Evolutionary conservation across 2,329 filamentous ascomycete species (phyloP).

Genomic region (Apiospora hydei): DNA sequence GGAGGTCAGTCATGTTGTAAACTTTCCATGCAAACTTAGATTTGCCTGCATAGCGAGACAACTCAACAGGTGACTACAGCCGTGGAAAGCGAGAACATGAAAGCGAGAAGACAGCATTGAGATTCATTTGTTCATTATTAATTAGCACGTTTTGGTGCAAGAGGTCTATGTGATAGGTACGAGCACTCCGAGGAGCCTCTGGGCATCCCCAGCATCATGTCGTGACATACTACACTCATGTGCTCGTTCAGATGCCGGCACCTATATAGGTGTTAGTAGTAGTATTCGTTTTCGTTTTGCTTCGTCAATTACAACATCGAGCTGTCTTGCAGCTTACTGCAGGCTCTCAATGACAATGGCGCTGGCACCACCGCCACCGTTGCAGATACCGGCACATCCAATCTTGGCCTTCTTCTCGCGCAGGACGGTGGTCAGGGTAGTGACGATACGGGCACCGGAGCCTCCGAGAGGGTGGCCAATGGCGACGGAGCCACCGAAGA

Average conservation of each 20-base stretch:
- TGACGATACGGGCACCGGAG: conserved; percentile 91
- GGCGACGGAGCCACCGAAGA: conserved; percentile 93
- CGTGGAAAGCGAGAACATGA: not conserved
- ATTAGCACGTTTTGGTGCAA: conserved; percentile 14
- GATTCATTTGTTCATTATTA: conserved; percentile 18
- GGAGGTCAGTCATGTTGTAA: not conserved
- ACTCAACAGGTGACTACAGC: not conserved
- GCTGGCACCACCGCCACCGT: conserved; percentile 94
- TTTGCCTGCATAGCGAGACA: not conserved
- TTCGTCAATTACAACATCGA: conserved; percentile 20
- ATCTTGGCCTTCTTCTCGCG: conserved; percentile 93
- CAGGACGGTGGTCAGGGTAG: conserved; percentile 87
- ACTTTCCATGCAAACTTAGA: not conserved
- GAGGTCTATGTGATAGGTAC: not conserved
- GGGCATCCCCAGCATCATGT: not conserved
- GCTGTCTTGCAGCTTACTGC: conserved; percentile 50
- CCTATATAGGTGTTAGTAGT: not conserved
- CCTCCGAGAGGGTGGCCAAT: conserved; percentile 94
- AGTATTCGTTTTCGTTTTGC: not conserved
- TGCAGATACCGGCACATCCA: conserved; percentile 94
- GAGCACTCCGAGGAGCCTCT: conserved; percentile 6
- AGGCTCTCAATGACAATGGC: conserved; percentile 87
- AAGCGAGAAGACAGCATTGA: not conserved
- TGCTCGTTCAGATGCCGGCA: not conserved
- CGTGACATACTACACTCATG: conserved; percentile 3